Evolutionary conservation across 1,284 basidiomycete genomes (phyloP), one percentile per base, ranked within the genome.

Genomic region (Naganishia liquefaciens): DNA sequence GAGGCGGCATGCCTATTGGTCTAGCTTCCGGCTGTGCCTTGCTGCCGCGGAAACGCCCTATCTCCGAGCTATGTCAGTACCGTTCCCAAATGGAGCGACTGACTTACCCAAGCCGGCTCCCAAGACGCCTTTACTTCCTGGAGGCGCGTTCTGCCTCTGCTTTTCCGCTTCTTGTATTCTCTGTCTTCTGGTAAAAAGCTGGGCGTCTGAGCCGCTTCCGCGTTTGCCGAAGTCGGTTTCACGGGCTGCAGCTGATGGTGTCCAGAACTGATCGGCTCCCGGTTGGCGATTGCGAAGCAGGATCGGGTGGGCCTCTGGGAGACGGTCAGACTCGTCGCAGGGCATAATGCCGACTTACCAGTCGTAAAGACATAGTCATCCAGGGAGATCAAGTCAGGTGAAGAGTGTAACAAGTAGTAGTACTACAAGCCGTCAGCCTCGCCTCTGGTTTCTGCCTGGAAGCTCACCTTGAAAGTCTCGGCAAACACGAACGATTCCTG

Each of bases 321-420:
- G 21, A 46, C 23, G 64, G 21, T 46, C 23, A 23, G 23, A n/a
- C n/a, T 21, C 23, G 13, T 4, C 2, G 27, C 33, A 15, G n/a
- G 40, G 3, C 37, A 5, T 28, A 10, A 13, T 33, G 6, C 25
- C 2, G 6, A 69, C 74, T 57, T n/a, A 73, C 75, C 81, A 15
- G 82, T 83, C 27, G 82, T 82, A 63, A 84, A 79, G 39, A 84
- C 83, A 69, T 81, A 84, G 69, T 84, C 81, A 73, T 85, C 84
- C 19, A 85, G 76, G n/a, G 80, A 81, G 37, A 84, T 70, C 23
- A 82, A 68, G 47, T 82, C 79, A 0, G 80, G 82, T 23, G 82
- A 81, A 19, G 81, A 80, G 68, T 84, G 84, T 6, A 81, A 70
- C 27, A 81, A 71, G 70, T 75, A 80, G 68, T 80, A 79, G 65